phyloP scores from a whole-genome alignment of 2,329 filamentous ascomycete genomes.

The Saccharata proteae region DNA sequence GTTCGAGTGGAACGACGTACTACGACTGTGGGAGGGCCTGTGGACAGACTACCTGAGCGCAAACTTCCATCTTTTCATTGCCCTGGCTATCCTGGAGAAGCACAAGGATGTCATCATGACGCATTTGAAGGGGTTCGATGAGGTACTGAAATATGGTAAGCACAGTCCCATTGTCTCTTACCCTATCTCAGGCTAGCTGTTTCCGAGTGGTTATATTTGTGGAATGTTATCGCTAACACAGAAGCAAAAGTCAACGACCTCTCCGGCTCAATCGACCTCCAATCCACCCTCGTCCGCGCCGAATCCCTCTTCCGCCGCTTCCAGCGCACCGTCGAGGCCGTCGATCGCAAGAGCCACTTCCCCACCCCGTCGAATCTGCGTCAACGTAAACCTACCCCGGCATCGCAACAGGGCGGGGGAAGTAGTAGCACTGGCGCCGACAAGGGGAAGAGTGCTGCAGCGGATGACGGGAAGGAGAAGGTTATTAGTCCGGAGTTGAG shows the following conservation, averaged over 20 bases:
- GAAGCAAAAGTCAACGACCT: conserved; percentile 72
- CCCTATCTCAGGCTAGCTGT: neutral
- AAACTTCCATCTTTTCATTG: conserved; percentile 90
- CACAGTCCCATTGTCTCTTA: neutral
- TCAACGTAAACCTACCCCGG: conserved; percentile 32
- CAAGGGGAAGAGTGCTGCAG: conserved; percentile 22
- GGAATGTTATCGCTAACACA: too few species aligned
- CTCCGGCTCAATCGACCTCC: conserved; percentile 81
- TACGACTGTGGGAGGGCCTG: conserved; percentile 80
- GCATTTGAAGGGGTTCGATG: conserved; percentile 88
- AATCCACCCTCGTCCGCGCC: conserved; percentile 73
- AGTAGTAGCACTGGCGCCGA: conserved; percentile 16
- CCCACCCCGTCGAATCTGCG: conserved; percentile 40
- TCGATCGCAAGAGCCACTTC: conserved; percentile 71
- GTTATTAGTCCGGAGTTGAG: conserved; percentile 54
- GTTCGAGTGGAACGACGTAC: conserved; percentile 77
- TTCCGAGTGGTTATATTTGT: too few species aligned
- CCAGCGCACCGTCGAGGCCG: conserved; percentile 74
- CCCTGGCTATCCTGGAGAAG: conserved; percentile 87
- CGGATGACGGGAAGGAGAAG: conserved; percentile 24
- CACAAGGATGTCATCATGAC: conserved; percentile 94
- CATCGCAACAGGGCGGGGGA: neutral
- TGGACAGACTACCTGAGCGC: conserved; percentile 89
- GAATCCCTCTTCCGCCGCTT: conserved; percentile 83
- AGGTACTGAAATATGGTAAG: conserved; percentile 90